Conservation (phyloP, 768 basidiomycete species). For the Tricholoma flavovirens region DNA sequence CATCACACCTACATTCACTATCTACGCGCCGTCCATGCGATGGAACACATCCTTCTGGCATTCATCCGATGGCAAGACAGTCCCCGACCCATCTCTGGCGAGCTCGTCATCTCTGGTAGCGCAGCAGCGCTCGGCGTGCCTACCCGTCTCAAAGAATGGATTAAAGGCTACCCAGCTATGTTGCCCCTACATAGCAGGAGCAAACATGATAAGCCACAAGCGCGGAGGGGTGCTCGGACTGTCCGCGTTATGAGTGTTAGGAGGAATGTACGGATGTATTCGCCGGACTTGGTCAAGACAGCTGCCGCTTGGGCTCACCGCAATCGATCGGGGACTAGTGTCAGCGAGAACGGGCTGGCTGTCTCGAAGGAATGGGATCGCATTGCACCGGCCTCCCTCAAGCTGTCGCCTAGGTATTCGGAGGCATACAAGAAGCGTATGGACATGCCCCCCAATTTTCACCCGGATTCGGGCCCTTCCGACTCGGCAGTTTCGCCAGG, state of each 20-base stretch:
- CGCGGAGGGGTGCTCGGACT: slow-evolving; percentile 71
- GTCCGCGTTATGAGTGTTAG: slow-evolving; percentile 74
- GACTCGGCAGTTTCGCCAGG: slow-evolving; percentile 15
- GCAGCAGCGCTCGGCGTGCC: slow-evolving; percentile 68
- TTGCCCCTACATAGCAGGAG: slow-evolving; percentile 49
- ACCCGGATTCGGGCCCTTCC: slow-evolving; percentile 43
- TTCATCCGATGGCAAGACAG: slow-evolving; percentile 82
- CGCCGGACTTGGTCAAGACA: slow-evolving; percentile 74
- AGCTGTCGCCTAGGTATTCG: slow-evolving; percentile 61
- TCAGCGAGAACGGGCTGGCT: slow-evolving; percentile 41
- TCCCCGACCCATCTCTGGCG: slow-evolving; percentile 26
- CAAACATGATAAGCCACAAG: slow-evolving; percentile 43
- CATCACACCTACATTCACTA: slow-evolving; percentile 55
- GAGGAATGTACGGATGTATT: slow-evolving; percentile 83
- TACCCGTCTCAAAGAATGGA: slow-evolving; percentile 85
- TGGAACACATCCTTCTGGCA: slow-evolving; percentile 88
- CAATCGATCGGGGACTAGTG: slow-evolving; percentile 13
- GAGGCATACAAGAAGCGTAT: slow-evolving; percentile 74
- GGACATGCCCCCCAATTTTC: slow-evolving; percentile 55
- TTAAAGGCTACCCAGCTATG: slow-evolving; percentile 82
- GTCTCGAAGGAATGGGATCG: slow-evolving; percentile 74
- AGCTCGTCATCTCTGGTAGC: slow-evolving; percentile 36
- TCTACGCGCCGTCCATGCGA: slow-evolving; percentile 77
- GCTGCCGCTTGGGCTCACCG: slow-evolving; percentile 43
- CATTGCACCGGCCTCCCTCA: slow-evolving; percentile 57